Base-by-base conservation (phyloP, 2,329 filamentous ascomycete species). In the Alternaria hordeiaustralica region DNA sequence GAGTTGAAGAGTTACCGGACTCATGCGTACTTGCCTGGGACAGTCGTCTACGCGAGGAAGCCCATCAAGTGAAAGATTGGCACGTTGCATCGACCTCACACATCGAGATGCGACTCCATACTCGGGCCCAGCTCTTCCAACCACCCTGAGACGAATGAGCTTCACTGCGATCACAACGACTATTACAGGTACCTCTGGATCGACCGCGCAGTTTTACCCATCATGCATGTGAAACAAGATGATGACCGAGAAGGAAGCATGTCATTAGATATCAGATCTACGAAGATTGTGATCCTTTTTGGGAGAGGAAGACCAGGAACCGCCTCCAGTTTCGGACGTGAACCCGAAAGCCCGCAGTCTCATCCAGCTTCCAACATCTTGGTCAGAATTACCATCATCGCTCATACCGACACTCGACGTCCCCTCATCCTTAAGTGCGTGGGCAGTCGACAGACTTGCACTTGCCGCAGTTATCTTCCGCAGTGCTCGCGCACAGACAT, bases 1-100 rank as follows among this genome's bases (percentile, higher is more conserved):
- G 73, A 75, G 55, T 23, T 80, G 25, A 78, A 73, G 58, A 76
- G 78, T 50, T 70, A 71, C 57, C 72, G 69, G 50, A 68, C 71
- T 2, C 79, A 81, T 53, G 78, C 77, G 2, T 81, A 80, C 61
- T 66, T 79, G 12, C 75, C 75, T 0, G 77, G 77, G 10, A 78
- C 76, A 1, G 77, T 79, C 1, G 78, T 80, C 2, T 80, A 80
- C 55, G 78, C 74, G 1, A 64, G 77, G 30, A 80, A 79, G 62
- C 77, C 78, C 2, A n/a, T 62, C 30, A 10, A 62, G 47, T 68
- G 58, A 66, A n/a, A 28, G 49, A 15, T 23, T 7, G 13, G 30
- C 49, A 53, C n/a, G 3, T 53, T 25, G 13, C 49, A 13, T 30
- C 8, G 15, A 15, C 8, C 28, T 33, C 20, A 25, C 28, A 36